Evolutionary conservation across 495 filamentous ascomycete species (phyloP), one percentile per base, ranked within the genome.

Genomic region (Cairneyella variabilis): DNA sequence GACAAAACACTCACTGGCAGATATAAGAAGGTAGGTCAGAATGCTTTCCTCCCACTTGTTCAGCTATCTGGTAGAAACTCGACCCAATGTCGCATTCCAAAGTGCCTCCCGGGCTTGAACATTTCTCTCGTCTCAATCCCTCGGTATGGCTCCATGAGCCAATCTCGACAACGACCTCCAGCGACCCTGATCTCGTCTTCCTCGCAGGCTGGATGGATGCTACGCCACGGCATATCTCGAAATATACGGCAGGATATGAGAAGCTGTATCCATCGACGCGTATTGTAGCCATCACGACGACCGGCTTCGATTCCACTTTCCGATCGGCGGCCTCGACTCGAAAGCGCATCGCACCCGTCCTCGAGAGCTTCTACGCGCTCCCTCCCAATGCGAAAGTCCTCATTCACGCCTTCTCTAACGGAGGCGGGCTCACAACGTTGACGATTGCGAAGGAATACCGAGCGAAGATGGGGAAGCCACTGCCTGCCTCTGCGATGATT

Each of bases 121-220:
- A 57, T 30, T 63, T 59, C 36, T 25, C 45, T 14, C 43, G 40
- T 48, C 53, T 59, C 43, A 63, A 57, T 27, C 21, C 36, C 3
- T 37, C 60, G 0, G 34, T 57, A 3, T 63, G 54, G 48, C 39
- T 54, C 26, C 46, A 53, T 18, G 25, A 56, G n/a, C 48, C 49
- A 0, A 14, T 44, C 7, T 30, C 37, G 18, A 46, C 28, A 3
- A 65, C 57, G 12, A n/a, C 53, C 45, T 66, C 67, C 10, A 45
- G 64, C 64, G 0, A 52, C 5, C 57, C 61, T 16, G 53, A 66
- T 27, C 61, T 75, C 12, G 68, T 78, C 40, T 54, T 78, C 42
- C 57, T 78, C 59, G 55, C 63, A 23, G 64, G 71, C 39, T 78
- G 75, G 75, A 69, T 72, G 37, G 62, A 63, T 27, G 73, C 72